A percentile compares a stretch with the other conserved stretches of the same genome.
Evolutionary conservation across 768 basidiomycete genomes (phyloP).

Genomic region (Lepiota brunneoincarnata): DNA sequence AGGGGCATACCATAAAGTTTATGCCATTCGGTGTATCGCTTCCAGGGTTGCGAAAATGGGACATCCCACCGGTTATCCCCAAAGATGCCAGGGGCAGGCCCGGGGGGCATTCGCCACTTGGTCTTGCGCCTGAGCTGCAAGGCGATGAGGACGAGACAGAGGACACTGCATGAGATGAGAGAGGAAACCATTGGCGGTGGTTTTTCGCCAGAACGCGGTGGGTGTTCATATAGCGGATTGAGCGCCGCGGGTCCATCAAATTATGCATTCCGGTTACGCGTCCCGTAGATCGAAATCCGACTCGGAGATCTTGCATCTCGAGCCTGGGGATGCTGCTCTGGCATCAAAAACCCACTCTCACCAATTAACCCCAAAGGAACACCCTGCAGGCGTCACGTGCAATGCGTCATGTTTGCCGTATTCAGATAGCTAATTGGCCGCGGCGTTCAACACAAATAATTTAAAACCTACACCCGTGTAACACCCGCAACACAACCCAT

Average conservation of each 20-base stretch:
- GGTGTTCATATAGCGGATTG: constrained; percentile 3
- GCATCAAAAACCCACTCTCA: constrained; percentile 8
- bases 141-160: not conserved
- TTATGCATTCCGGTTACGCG: constrained; percentile 1
- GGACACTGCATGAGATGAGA: constrained; percentile 2
- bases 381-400: not conserved
- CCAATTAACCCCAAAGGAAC: constrained; percentile 1
- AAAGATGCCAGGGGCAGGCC: constrained; percentile 15
- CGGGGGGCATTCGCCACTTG: constrained; percentile 14
- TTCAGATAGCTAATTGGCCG: no score
- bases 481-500: constrained; percentile 73
- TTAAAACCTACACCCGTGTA: constrained; percentile 35
- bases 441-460: no score
- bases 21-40: constrained; percentile 19
- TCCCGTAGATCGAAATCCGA: constrained; percentile 10
- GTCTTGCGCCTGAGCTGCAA: constrained; percentile 5
- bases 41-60: constrained; percentile 16
- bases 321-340: constrained; percentile 8
- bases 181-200: not conserved
- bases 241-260: constrained; percentile 6
- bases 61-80: constrained; percentile 17
- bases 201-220: not conserved
- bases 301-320: constrained; percentile 11
- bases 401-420: constrained; percentile 9
- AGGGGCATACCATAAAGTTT: constrained; percentile 15